Conservation (phyloP, 805 yeast genomes). For the Schwanniomyces sp. region DNA sequence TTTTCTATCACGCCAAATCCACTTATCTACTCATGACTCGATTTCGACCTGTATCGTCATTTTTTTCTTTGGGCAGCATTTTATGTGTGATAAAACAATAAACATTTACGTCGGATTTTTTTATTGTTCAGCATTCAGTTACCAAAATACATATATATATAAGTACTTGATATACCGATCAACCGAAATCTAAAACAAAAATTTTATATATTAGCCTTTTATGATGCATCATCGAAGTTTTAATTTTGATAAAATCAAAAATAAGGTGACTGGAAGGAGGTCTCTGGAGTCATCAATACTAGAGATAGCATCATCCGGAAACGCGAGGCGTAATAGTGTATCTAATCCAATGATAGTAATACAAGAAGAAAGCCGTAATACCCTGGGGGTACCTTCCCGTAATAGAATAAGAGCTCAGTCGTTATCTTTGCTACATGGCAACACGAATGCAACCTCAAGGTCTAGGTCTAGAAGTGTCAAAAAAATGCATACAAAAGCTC, state of each 20-base stretch:
- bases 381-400: background rate
- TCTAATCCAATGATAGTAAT: constrained; percentile 21
- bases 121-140: background rate
- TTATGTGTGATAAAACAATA: background rate
- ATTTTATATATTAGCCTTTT: too few relatives aligned
- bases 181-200: background rate
- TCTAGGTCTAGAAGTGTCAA: constrained; percentile 15
- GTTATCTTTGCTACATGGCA: constrained; percentile 7
- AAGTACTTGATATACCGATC: background rate
- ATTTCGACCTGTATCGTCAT: background rate
- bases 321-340: constrained; percentile 18
- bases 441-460: constrained; percentile 5
- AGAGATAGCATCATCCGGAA: constrained; percentile 14
- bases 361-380: constrained; percentile 11
- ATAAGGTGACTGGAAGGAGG: constrained; percentile 24
- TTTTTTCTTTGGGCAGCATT: background rate
- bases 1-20: background rate
- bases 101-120: background rate
- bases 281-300: constrained; percentile 23
- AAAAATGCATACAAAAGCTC: constrained; percentile 33
- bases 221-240: constrained; percentile 12
- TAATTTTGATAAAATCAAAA: constrained; percentile 26
- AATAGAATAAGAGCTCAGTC: constrained; percentile 13
- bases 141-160: background rate
- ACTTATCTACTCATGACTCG: background rate